These are phyloP conservation scores for Solanum pinnatisectum DNA, from an alignment of 257 asterid genomes.

Conservation along the genomic window DNA sequence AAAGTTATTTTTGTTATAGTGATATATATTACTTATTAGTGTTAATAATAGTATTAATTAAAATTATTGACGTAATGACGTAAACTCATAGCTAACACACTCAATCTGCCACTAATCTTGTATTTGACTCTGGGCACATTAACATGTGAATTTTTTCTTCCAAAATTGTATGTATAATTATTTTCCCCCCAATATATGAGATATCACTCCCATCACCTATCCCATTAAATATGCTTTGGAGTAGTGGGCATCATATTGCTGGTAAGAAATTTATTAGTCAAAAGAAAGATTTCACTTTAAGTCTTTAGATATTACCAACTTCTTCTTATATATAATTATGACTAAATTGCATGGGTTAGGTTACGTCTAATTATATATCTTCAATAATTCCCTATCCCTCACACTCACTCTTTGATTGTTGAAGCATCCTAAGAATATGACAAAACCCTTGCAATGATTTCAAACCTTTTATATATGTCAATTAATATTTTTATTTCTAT, in stretches of 20 bases:
- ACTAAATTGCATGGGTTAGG: slow-evolving; percentile 6
- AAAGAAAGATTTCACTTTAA: slow-evolving; percentile 3
- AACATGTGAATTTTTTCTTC: background rate
- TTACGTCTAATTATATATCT: background rate
- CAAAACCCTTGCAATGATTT: background rate
- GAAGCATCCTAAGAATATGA: background rate
- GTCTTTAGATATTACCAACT: slow-evolving; percentile 6
- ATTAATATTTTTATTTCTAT: background rate
- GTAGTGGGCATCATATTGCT: background rate
- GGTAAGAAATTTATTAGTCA: slow-evolving; percentile 6
- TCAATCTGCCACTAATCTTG: background rate
- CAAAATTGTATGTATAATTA: background rate
- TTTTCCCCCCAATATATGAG: background rate
- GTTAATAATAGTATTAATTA: background rate
- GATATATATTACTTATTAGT: no score
- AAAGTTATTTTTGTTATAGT: no score
- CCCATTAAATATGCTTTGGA: background rate
- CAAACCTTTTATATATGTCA: background rate
- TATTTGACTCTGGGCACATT: background rate
- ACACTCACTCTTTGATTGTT: background rate
- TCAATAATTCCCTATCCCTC: slow-evolving; percentile 2
- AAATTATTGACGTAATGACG: background rate
- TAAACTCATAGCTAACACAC: background rate
- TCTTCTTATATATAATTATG: background rate
- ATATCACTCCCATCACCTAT: background rate